phyloP scores from a whole-genome alignment of 495 filamentous ascomycete genomes.

The Podospora tetraspora region DNA sequence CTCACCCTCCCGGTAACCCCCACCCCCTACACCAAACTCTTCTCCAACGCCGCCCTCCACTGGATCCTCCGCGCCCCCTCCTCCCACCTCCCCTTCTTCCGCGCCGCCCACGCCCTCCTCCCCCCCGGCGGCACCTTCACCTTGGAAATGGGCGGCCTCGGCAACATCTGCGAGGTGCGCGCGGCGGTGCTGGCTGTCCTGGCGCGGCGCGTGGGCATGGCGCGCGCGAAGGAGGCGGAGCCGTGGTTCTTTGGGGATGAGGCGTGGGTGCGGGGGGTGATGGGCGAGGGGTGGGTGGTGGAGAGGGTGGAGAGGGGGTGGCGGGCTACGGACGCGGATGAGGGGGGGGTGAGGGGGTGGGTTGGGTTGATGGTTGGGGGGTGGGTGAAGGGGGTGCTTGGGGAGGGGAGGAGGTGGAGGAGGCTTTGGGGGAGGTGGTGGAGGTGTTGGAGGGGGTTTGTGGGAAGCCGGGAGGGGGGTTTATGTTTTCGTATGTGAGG shows the following conservation, averaged over 20 bases:
- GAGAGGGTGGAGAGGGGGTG: conserved; percentile 59
- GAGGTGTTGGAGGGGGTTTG: conserved; percentile 52
- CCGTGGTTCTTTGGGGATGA: conserved; percentile 76
- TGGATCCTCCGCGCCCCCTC: conserved; percentile 58
- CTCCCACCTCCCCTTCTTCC: conserved; percentile 37
- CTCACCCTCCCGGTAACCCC: conserved; percentile 14
- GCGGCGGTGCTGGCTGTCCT: conserved; percentile 51
- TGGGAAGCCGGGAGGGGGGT: conserved; percentile 51
- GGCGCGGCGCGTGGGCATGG: conserved; percentile 48
- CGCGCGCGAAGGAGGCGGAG: conserved; percentile 41
- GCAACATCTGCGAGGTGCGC: conserved; percentile 63
- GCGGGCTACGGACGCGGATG: conserved; percentile 52
- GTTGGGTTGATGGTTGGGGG: conserved; percentile 57
- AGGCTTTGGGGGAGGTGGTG: conserved; percentile 49
- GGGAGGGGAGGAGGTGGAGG: conserved; percentile 44
- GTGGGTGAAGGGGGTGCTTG: conserved; percentile 49
- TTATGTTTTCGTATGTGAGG: conserved; percentile 66
- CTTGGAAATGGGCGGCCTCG: conserved; percentile 70
- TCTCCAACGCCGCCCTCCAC: conserved; percentile 75
- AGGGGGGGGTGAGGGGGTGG: conserved; percentile 66
- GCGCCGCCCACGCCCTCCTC: conserved; percentile 44
- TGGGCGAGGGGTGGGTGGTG: conserved; percentile 56
- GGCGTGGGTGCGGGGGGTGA: conserved; percentile 43
- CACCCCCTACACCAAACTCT: conserved; percentile 54
- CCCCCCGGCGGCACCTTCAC: conserved; percentile 55